Conservation (phyloP, 1,284 basidiomycete species). For the Heterobasidion parviporum region DNA sequence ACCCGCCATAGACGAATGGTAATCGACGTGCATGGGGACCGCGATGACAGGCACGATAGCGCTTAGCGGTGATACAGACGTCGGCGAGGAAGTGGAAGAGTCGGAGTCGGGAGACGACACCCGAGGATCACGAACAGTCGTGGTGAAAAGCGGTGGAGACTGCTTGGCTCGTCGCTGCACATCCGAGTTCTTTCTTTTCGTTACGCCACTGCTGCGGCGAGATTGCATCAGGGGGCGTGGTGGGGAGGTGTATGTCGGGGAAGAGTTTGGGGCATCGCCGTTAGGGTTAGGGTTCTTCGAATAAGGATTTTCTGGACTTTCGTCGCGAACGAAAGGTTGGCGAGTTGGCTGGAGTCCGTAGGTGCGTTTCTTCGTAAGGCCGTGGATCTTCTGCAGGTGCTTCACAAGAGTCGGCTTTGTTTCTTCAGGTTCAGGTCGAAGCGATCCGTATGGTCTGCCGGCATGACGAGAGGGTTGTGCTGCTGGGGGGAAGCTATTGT, state of each 20-base stretch:
- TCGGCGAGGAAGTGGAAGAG: background rate
- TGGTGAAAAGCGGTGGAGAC: background rate
- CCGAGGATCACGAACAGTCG: background rate
- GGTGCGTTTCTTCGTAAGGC: conserved; percentile 53
- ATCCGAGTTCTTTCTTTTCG: background rate
- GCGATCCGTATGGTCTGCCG: conserved; percentile 2
- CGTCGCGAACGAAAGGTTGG: conserved; percentile 44
- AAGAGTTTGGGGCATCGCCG: background rate
- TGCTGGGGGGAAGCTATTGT: conserved; percentile 12
- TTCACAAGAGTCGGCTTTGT: conserved; percentile 36
- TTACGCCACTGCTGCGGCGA: background rate
- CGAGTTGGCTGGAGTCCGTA: conserved; percentile 42
- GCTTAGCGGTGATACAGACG: background rate
- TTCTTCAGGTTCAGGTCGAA: background rate
- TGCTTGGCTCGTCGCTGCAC: background rate
- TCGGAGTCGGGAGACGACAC: background rate
- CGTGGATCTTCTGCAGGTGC: conserved; percentile 50
- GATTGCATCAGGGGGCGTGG: background rate
- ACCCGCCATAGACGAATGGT: too few relatives aligned
- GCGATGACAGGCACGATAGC: background rate
- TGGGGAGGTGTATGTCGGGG: background rate
- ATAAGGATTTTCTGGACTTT: conserved; percentile 11
- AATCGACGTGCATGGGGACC: background rate
- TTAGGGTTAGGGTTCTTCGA: background rate
- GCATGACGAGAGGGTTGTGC: background rate